Evolutionary conservation across 2,329 filamentous ascomycete genomes (phyloP).

Genomic region (Cordyceps fumosorosea): DNA sequence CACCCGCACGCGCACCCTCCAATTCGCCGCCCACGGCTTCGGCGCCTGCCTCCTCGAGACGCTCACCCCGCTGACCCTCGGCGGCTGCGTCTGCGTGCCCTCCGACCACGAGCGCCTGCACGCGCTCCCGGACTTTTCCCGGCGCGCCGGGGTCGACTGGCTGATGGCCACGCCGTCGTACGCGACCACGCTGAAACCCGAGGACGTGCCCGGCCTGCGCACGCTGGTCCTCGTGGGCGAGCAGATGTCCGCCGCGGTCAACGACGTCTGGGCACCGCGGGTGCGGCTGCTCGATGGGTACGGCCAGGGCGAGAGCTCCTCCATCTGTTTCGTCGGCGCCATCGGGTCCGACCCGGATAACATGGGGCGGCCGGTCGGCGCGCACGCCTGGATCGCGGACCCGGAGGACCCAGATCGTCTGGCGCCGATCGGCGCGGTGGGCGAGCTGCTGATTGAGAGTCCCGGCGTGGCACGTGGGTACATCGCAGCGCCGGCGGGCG

Average conservation of each 20-base stretch:
- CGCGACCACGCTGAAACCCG: background rate
- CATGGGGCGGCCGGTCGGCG: background rate
- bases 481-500: conserved; percentile 9
- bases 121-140: background rate
- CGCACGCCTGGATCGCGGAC: background rate
- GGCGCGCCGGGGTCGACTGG: background rate
- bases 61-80: conserved; percentile 17
- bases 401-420: conserved; percentile 7
- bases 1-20: conserved; percentile 13
- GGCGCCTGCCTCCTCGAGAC: conserved; percentile 18
- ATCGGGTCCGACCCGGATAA: background rate
- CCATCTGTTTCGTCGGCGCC: background rate
- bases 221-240: background rate
- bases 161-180: background rate
- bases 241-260: background rate
- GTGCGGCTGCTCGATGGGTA: background rate
- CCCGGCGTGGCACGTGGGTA: conserved; percentile 17
- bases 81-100: conserved; percentile 10
- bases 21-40: background rate
- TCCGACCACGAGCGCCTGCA: background rate
- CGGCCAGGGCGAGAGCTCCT: background rate
- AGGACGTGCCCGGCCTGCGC: background rate
- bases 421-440: conserved; percentile 14
- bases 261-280: background rate
- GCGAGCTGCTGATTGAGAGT: conserved; percentile 19